Evolutionary conservation across 495 filamentous ascomycete genomes (phyloP), one percentile per base, ranked within the genome.

Genomic region (Astrothelium subdiscretum): DNA sequence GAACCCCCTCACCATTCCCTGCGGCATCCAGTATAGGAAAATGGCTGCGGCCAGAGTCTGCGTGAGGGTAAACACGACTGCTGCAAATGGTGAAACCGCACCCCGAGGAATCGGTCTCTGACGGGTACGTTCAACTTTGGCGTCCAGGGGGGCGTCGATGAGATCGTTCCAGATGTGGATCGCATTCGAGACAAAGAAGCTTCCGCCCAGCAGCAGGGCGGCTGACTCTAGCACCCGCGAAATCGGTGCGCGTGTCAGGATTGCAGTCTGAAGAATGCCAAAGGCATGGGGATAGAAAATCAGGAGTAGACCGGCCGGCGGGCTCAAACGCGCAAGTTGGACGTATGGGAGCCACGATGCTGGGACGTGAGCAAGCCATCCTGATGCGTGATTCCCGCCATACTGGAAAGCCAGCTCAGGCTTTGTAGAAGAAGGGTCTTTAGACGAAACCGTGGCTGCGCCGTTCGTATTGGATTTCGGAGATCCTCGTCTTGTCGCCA

Each of bases 111-210:
- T 74, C 11, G 76, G 76, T 0, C 76, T 68, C 32, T 65, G 70
- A 38, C 66, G 65, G 29, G 74, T 76, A 22, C 76, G 74, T 4
- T 65, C 58, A 48, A 77, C 68, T 2, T 65, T 60, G 11, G 64
- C 63, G 63, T 78, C 76, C 42, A 78, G 61, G 22, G 68, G 71
- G 12, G 72, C 72, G 60, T 78, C 75, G 66, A 76, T 63, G 24
- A 76, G 69, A 66, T 77, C 76, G 67, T 78, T 76, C 74, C 74
- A 77, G 31, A 71, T 71, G 67, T 74, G 72, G 4, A 68, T 69
- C 1, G 74, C 73, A 65, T 74, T 75, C 57, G 69, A 71, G 64
- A 75, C 69, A 68, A 79, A 77, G 69, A 79, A 74, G 65, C 66
- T 70, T 54, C 71, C 72, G 58, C 64, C 68, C 13, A 76, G 67